Evolutionary conservation across 257 asterid genomes (phyloP).

Genomic region (Nicotiana tabacum): DNA sequence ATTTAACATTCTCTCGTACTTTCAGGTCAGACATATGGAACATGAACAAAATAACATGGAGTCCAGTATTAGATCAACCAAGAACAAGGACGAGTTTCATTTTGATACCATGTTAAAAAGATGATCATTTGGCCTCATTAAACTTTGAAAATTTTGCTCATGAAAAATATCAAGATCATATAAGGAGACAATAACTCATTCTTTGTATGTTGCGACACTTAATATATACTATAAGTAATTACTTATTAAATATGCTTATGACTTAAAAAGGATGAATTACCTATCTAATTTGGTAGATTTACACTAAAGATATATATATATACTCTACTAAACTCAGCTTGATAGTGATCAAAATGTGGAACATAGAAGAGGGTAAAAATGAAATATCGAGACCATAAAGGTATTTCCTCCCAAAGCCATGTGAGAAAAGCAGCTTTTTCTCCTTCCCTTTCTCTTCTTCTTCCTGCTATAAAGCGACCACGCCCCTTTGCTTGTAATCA

Average conservation of each 20-base stretch:
- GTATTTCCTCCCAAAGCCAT: slow-evolving; percentile 24
- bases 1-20: background rate
- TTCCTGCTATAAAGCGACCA: slow-evolving; percentile 41
- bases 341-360: background rate
- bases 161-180: background rate
- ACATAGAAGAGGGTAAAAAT: background rate
- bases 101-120: no score
- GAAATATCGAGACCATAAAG: slow-evolving; percentile 26
- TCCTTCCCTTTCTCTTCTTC: slow-evolving; percentile 5
- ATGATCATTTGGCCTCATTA: no score
- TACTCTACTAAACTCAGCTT: background rate
- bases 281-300: no score
- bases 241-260: background rate
- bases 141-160: no score
- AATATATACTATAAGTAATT: background rate
- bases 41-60: background rate
- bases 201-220: background rate
- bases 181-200: background rate
- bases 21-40: background rate
- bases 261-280: background rate
- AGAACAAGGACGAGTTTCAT: background rate
- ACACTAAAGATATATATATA: background rate
- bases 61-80: background rate
- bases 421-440: slow-evolving; percentile 40
- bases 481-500: slow-evolving; percentile 74